phyloP scores from a whole-genome alignment of 202 grass and related monocot species.

The Musa balbisiana region DNA sequence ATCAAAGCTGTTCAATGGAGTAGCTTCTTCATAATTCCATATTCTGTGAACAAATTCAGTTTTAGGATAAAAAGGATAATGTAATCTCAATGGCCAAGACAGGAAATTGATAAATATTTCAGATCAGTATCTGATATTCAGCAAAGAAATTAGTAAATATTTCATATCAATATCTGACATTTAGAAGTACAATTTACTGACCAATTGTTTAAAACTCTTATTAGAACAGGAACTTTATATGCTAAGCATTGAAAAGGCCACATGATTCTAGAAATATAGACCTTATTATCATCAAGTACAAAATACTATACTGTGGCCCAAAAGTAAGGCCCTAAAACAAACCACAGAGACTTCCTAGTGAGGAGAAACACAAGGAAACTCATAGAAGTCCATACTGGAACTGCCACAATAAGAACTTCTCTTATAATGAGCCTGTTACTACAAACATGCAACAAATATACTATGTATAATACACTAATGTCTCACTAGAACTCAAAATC shows the following conservation, averaged over 20 bases:
- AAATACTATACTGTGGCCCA: background rate
- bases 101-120: background rate
- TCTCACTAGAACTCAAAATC: no score
- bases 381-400: no score
- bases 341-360: no score
- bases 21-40: conserved; percentile 81
- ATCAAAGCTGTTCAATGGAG: conserved; percentile 69
- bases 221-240: background rate
- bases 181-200: no score
- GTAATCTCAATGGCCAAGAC: background rate
- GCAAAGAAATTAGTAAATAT: background rate
- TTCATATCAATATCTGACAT: background rate
- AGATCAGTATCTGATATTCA: background rate
- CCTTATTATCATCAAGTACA: background rate
- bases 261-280: no score
- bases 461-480: background rate
- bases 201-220: no score
- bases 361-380: no score
- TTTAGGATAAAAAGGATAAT: background rate
- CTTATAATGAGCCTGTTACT: background rate
- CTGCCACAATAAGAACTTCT: background rate
- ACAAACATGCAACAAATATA: background rate
- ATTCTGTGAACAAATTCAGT: conserved; percentile 40
- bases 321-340: background rate
- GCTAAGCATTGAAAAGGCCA: background rate